These are phyloP conservation scores for Tetrahymena borealis DNA, from an alignment of 73 alveolate species.

Conservation along the genomic window DNA sequence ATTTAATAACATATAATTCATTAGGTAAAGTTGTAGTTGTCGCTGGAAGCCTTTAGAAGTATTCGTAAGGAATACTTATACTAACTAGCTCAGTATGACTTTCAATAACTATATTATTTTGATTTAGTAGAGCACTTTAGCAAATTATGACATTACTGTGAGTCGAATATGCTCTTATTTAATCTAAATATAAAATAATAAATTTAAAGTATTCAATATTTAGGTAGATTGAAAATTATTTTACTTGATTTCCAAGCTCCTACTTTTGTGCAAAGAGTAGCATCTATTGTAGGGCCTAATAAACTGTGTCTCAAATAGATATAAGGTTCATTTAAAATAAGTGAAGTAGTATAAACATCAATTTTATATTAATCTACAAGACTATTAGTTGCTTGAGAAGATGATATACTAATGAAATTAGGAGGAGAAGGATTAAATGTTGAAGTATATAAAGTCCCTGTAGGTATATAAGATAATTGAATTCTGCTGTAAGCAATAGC, in stretches of 20 bases:
- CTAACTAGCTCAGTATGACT: not conserved
- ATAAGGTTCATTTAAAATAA: not conserved
- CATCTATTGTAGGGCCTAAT: not conserved
- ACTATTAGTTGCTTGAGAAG: not conserved
- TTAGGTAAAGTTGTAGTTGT: too few species aligned
- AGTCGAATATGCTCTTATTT: not conserved
- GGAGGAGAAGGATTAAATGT: not conserved
- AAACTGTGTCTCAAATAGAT: not conserved
- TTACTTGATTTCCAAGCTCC: not conserved
- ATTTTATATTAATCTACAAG: not conserved
- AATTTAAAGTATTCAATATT: too few species aligned
- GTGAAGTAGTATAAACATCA: not conserved
- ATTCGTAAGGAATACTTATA: not conserved
- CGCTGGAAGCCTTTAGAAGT: not conserved
- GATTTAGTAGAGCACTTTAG: not conserved
- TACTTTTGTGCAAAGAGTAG: not conserved
- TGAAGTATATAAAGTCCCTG: not conserved
- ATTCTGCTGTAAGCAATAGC: not conserved
- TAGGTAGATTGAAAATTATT: not conserved
- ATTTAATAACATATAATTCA: too few species aligned
- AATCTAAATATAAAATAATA: too few species aligned
- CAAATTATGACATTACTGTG: not conserved
- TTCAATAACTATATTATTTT: not conserved
- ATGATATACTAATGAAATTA: not conserved
- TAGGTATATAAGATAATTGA: not conserved